Base-by-base conservation (phyloP, 2,329 filamentous ascomycete species). In the Venturia pyrina region DNA sequence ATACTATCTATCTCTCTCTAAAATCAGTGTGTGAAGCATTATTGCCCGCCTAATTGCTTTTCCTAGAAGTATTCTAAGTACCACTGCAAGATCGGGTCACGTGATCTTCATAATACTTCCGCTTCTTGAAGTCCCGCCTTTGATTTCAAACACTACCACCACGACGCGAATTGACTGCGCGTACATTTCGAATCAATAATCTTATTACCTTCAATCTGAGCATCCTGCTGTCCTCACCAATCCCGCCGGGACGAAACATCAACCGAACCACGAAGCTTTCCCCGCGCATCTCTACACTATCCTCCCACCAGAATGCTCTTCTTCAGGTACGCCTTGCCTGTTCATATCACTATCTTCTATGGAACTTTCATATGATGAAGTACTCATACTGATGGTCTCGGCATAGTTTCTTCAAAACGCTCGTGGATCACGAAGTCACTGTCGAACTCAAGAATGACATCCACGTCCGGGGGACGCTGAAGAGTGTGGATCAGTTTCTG, bases 361-460 rank as follows among this genome's bases (percentile, higher is more conserved):
- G 6, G 13, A 48, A 8, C 44, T 19, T 1, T 28, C 24, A 15
- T 8, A 56, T 19, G n/a, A n/a, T 11, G 28, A 34, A 59, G 17
- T 0, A 59, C n/a, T 13, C 15, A 6, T 34, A n/a, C 28, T 59
- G 17, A 59, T 10, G 8, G 7, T 19, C 6, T 10, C 5, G 15
- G 32, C 7, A 59, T 11, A 59, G 53, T 59, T 67, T 66, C 59
- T 66, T 67, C 64, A 98, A 98, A 79, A 98, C 93, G 65, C 89
- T 98, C 73, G 96, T 97, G 76, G 95, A 97, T 82, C 89, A 95
- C 71, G 88, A 96, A 82, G 93, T 99, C 74, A 98, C 93, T 60
- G 92, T 99, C 75, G 95, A 99, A 82, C 90, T 99, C 77, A 99
- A 99, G 81, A 99, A 99, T 78, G 95, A 99, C 80, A 96, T 99